phyloP scores from a whole-genome alignment of 2,329 filamentous ascomycete genomes.

The Penicillium sp. region DNA sequence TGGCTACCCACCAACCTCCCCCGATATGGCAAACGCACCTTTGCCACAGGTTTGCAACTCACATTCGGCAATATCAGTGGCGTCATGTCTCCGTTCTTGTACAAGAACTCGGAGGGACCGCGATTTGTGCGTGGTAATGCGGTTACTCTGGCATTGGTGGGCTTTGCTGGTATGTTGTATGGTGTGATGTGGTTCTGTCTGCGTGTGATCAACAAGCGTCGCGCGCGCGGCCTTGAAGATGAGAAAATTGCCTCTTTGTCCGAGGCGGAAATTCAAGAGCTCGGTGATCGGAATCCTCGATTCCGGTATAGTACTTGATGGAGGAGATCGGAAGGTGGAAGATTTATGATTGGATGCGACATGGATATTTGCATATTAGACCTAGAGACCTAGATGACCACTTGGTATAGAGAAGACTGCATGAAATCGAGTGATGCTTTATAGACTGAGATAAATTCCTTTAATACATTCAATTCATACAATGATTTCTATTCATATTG shows the following conservation, averaged over 20 bases:
- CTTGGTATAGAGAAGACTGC: neutral
- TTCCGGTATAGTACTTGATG: slow-evolving; percentile 48
- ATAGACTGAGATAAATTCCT: neutral
- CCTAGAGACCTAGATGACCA: neutral
- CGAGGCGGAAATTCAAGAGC: slow-evolving; percentile 51
- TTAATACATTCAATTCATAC: neutral
- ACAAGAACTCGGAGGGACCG: slow-evolving; percentile 56
- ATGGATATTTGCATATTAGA: neutral
- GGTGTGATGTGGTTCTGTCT: slow-evolving; percentile 63
- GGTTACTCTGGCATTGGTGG: slow-evolving; percentile 65
- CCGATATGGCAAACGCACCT: slow-evolving; percentile 76
- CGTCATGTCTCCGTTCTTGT: slow-evolving; percentile 72
- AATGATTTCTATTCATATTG: neutral
- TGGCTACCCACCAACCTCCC: slow-evolving; percentile 72
- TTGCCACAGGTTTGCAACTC: slow-evolving; percentile 72
- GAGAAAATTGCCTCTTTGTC: slow-evolving; percentile 46
- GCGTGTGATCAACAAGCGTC: slow-evolving; percentile 54
- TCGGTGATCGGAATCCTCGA: slow-evolving; percentile 51
- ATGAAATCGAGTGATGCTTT: neutral
- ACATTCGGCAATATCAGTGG: slow-evolving; percentile 73
- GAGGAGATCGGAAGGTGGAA: neutral
- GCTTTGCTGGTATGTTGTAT: slow-evolving; percentile 60
- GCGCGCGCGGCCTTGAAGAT: slow-evolving; percentile 46
- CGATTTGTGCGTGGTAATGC: slow-evolving; percentile 68
- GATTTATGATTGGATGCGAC: neutral